phyloP scores from a whole-genome alignment of 1,284 basidiomycete genomes.

The Pterulicium gracile region DNA sequence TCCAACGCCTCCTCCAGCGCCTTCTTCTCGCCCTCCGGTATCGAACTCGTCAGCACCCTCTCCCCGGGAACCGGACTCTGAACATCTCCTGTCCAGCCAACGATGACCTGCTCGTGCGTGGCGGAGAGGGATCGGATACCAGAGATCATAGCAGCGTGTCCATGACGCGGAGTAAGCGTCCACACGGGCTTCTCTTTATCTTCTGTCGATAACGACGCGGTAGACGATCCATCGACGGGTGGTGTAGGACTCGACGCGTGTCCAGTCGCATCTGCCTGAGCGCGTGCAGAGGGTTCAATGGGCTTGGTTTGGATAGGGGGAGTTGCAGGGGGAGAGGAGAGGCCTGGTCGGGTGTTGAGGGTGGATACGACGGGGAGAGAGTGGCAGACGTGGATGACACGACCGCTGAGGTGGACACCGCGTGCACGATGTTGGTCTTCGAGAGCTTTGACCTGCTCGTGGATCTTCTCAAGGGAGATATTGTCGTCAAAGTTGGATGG shows the following conservation, averaged over 20 bases:
- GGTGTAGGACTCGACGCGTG: constrained; percentile 8
- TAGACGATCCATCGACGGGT: constrained; percentile 9
- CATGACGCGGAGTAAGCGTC: constrained; percentile 75
- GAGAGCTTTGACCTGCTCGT: constrained; percentile 47
- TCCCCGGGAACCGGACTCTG: constrained; percentile 25
- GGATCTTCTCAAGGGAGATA: constrained; percentile 42
- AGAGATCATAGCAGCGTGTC: constrained; percentile 92
- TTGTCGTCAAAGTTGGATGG: constrained; percentile 26
- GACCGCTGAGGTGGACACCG: constrained; percentile 66
- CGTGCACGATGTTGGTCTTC: constrained; percentile 61
- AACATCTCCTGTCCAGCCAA: constrained; percentile 93
- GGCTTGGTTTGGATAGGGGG: constrained; percentile 44
- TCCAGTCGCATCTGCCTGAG: constrained; percentile 2
- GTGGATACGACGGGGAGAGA: constrained; percentile 64
- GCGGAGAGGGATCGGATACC: constrained; percentile 80
- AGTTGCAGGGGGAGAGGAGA: constrained; percentile 60
- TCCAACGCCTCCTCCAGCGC: constrained; percentile 52
- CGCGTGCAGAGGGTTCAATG: constrained; percentile 15
- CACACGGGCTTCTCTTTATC: constrained; percentile 33
- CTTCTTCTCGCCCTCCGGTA: constrained; percentile 48
- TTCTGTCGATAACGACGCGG: constrained; percentile 10
- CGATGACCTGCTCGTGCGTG: constrained; percentile 82
- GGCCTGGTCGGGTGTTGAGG: constrained; percentile 36
- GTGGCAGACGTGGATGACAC: constrained; percentile 82
- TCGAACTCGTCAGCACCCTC: constrained; percentile 16